Conservation (phyloP, 2,329 filamentous ascomycete species). For the Phialemoniopsis sp. region DNA sequence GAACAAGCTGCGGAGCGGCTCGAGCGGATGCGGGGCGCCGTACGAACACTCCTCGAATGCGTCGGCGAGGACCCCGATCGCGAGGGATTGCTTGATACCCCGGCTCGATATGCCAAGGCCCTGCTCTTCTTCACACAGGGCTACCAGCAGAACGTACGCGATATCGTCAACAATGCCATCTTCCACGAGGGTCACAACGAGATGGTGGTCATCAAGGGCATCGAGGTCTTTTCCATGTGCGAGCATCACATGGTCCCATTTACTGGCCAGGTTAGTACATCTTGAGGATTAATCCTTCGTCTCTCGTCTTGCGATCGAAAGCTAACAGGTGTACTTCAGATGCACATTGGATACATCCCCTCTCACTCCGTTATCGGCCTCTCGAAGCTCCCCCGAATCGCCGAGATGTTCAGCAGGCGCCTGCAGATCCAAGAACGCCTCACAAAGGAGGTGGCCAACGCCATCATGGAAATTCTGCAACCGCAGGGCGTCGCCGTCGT, state of each 20-base stretch:
- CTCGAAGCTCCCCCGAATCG: constrained; percentile 91
- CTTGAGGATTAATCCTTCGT: neutral
- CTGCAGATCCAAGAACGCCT: constrained; percentile 95
- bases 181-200: constrained; percentile 98
- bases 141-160: constrained; percentile 89
- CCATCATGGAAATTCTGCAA: constrained; percentile 87
- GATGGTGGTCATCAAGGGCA: constrained; percentile 96
- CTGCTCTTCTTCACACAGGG: constrained; percentile 95
- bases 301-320: neutral
- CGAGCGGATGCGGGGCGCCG: constrained; percentile 56
- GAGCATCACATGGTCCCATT: constrained; percentile 98
- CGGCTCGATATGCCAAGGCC: constrained; percentile 88
- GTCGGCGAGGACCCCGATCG: constrained; percentile 65
- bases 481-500: constrained; percentile 95
- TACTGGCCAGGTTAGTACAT: constrained; percentile 70
- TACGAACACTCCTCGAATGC: constrained; percentile 64
- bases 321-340: constrained; percentile 46
- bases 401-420: constrained; percentile 91
- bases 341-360: constrained; percentile 99
- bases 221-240: constrained; percentile 90
- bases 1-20: constrained; percentile 48
- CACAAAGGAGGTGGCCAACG: constrained; percentile 92
- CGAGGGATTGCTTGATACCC: constrained; percentile 63
- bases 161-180: constrained; percentile 89
- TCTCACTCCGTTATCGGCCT: constrained; percentile 87